Conservation (phyloP, 805 yeast genomes). For the Myxozyma kluyveri region DNA sequence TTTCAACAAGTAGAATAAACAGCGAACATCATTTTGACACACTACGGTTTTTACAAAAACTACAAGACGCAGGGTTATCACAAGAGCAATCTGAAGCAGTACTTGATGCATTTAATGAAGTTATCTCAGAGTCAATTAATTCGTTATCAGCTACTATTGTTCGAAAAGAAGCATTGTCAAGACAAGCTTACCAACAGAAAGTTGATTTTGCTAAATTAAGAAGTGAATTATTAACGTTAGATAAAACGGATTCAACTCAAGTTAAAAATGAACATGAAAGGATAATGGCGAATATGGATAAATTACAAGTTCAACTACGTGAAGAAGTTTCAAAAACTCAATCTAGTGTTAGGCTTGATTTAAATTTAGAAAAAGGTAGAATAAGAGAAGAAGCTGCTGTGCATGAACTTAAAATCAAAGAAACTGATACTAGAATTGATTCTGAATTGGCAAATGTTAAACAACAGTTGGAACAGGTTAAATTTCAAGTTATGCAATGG, state of each 20-base stretch:
- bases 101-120: conserved; percentile 65
- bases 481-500: conserved; percentile 98
- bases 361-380: conserved; percentile 91
- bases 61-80: conserved; percentile 69
- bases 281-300: conserved; percentile 78
- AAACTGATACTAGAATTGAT: conserved; percentile 90
- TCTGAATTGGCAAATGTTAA: conserved; percentile 93
- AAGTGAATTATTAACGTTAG: conserved; percentile 86
- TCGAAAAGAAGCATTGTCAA: conserved; percentile 76
- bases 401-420: conserved; percentile 90
- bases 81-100: conserved; percentile 77
- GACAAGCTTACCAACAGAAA: conserved; percentile 89
- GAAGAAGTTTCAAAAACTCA: conserved; percentile 89
- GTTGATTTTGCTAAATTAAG: conserved; percentile 94
- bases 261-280: conserved; percentile 85
- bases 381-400: conserved; percentile 90
- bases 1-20: not conserved
- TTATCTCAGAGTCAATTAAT: conserved; percentile 76
- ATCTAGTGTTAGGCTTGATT: conserved; percentile 85
- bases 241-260: conserved; percentile 76
- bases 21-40: conserved; percentile 61
- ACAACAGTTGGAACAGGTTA: conserved; percentile 91
- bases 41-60: conserved; percentile 62
- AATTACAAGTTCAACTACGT: conserved; percentile 74
- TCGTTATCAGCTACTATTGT: conserved; percentile 75